These are phyloP conservation scores for Byssothecium circinans DNA, from an alignment of 2,329 filamentous ascomycete genomes.

Conservation along the genomic window DNA sequence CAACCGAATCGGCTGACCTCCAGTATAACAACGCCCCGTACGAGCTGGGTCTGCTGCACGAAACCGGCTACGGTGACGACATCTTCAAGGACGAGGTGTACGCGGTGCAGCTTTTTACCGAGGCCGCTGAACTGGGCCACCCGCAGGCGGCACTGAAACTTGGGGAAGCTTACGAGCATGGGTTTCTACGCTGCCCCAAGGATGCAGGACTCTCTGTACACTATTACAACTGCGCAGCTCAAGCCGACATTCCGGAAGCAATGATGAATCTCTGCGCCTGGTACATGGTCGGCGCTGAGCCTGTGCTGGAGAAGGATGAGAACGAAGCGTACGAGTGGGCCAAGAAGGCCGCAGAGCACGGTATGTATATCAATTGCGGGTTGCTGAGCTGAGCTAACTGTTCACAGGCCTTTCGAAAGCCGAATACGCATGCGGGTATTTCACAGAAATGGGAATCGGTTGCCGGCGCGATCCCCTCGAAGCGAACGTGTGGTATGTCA, in stretches of 20 bases:
- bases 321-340: constrained; percentile 98
- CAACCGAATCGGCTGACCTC: constrained; percentile 81
- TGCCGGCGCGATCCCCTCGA: constrained; percentile 92
- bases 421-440: constrained; percentile 95
- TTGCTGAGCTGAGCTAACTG: constrained; percentile 16
- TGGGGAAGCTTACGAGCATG: constrained; percentile 97
- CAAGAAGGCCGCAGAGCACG: constrained; percentile 77
- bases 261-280: constrained; percentile 99
- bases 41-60: constrained; percentile 84
- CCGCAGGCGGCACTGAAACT: constrained; percentile 82
- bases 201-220: constrained; percentile 94
- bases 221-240: constrained; percentile 93
- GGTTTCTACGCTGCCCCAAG: constrained; percentile 79
- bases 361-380: constrained; percentile 55
- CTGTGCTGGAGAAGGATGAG: constrained; percentile 91
- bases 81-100: constrained; percentile 90
- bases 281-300: constrained; percentile 95
- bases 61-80: constrained; percentile 91
- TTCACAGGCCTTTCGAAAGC: constrained; percentile 65
- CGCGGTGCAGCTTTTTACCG: constrained; percentile 90
- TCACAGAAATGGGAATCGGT: constrained; percentile 97
- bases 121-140: constrained; percentile 89
- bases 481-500: constrained; percentile 98
- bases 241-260: constrained; percentile 77
- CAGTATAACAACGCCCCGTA: constrained; percentile 95